Conservation (phyloP, 345 rosid species). For the Hibiscus mutabilis region DNA sequence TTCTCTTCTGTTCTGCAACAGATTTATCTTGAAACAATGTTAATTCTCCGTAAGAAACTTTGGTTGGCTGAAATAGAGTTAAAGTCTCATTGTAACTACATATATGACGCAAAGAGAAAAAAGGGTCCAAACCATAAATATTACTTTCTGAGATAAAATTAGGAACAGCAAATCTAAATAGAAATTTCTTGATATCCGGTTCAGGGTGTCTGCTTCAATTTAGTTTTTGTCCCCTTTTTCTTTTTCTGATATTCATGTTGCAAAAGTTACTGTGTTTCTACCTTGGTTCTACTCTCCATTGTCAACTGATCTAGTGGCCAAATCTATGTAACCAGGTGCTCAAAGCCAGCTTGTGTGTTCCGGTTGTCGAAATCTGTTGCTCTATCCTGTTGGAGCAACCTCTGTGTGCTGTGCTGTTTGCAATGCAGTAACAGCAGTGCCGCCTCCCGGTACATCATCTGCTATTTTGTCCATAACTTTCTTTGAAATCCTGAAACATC, state of each 20-base stretch:
- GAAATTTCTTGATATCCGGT: no score
- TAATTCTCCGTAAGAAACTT: neutral
- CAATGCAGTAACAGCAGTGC: conserved; percentile 94
- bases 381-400: conserved; percentile 86
- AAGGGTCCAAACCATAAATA: neutral
- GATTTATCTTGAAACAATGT: conserved; percentile 7
- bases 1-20: neutral
- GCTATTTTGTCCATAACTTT: neutral
- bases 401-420: conserved; percentile 99
- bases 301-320: neutral
- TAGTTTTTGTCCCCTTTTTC: neutral
- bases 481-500: neutral
- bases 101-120: neutral
- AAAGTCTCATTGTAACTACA: neutral
- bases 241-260: neutral
- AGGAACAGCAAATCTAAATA: no score
- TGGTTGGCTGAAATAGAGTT: neutral
- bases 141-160: no score
- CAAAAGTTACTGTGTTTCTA: neutral
- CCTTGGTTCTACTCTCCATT: neutral
- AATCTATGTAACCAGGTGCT: conserved; percentile 33
- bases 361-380: conserved; percentile 85
- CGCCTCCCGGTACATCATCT: conserved; percentile 64
- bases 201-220: neutral
- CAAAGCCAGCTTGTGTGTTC: conserved; percentile 96